phyloP scores from a whole-genome alignment of 2,329 filamentous ascomycete genomes.

The Penicillium sp. region DNA sequence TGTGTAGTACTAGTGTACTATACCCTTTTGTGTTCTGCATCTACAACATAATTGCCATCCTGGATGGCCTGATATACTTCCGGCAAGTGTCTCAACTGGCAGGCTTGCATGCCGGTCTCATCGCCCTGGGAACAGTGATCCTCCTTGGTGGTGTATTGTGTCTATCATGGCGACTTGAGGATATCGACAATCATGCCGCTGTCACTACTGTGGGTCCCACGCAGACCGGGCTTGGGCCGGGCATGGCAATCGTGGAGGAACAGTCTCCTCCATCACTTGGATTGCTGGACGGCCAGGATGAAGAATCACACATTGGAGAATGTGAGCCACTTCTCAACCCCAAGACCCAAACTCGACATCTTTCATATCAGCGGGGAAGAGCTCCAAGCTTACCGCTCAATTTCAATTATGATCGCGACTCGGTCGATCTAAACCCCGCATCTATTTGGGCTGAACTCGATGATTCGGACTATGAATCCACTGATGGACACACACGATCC shows the following conservation, averaged over 20 bases:
- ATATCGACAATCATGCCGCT: constrained; percentile 45
- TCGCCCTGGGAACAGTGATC: constrained; percentile 81
- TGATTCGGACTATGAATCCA: constrained; percentile 57
- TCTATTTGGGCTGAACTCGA: constrained; percentile 89
- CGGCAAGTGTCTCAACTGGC: constrained; percentile 79
- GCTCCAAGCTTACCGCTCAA: constrained; percentile 35
- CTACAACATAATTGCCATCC: constrained; percentile 97
- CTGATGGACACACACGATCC: constrained; percentile 10
- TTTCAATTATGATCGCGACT: constrained; percentile 42
- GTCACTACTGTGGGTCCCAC: constrained; percentile 50
- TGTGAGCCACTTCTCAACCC: constrained; percentile 39
- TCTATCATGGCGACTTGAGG: constrained; percentile 87
- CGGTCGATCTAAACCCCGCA: constrained; percentile 62
- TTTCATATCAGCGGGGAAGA: constrained; percentile 34
- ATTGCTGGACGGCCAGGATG: constrained; percentile 25
- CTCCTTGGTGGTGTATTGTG: constrained; percentile 84
- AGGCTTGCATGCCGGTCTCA: constrained; percentile 66
- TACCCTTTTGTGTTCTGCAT: constrained; percentile 98
- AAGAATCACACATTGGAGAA: constrained; percentile 42
- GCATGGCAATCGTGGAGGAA: constrained; percentile 73
- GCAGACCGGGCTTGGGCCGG: constrained; percentile 71
- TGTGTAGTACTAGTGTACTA: constrained; percentile 91
- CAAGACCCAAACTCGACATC: constrained; percentile 23
- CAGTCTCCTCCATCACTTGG: constrained; percentile 31
- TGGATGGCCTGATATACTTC: constrained; percentile 97